Conservation (phyloP, 2,329 filamentous ascomycete species). For the Fusarium coffeatum region DNA sequence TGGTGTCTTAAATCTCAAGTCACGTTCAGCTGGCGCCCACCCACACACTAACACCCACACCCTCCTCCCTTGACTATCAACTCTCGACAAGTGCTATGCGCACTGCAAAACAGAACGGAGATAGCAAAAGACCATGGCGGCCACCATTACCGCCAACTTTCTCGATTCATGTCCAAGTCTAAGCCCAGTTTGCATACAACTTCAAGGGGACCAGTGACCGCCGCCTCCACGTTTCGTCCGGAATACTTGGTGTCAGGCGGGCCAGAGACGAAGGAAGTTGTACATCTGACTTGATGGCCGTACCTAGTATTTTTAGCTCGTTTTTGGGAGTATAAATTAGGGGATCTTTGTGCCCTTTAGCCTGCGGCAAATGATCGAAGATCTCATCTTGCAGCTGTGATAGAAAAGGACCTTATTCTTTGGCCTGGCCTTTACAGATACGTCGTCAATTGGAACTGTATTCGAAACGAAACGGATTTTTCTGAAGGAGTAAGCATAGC, state of each 20-base stretch:
- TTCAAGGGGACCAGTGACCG: slow-evolving; percentile 33
- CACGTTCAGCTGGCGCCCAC: slow-evolving; percentile 51
- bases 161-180: slow-evolving; percentile 25
- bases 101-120: slow-evolving; percentile 14
- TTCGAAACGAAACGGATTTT: slow-evolving; percentile 2
- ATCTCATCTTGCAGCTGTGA: slow-evolving; percentile 46
- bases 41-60: slow-evolving; percentile 39
- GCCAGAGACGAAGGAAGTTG: slow-evolving; percentile 41
- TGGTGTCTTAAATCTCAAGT: slow-evolving; percentile 54
- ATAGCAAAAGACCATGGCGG: slow-evolving; percentile 27
- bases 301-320: slow-evolving; percentile 46
- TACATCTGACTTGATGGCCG: slow-evolving; percentile 44
- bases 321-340: slow-evolving; percentile 46
- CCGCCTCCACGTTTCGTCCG: slow-evolving; percentile 30
- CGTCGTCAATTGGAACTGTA: slow-evolving; percentile 6
- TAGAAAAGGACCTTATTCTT: slow-evolving; percentile 32
- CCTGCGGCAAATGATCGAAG: slow-evolving; percentile 22
- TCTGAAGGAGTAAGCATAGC: slow-evolving; percentile 40
- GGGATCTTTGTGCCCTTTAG: slow-evolving; percentile 33
- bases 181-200: slow-evolving; percentile 25
- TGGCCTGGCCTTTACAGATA: slow-evolving; percentile 19
- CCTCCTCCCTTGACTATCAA: slow-evolving; percentile 30
- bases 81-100: slow-evolving; percentile 4
- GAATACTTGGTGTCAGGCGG: slow-evolving; percentile 38
- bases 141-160: slow-evolving; percentile 40